These are phyloP conservation scores for Geranium rotundifolium DNA, from an alignment of 345 rosid genomes.

Conservation along the genomic window DNA sequence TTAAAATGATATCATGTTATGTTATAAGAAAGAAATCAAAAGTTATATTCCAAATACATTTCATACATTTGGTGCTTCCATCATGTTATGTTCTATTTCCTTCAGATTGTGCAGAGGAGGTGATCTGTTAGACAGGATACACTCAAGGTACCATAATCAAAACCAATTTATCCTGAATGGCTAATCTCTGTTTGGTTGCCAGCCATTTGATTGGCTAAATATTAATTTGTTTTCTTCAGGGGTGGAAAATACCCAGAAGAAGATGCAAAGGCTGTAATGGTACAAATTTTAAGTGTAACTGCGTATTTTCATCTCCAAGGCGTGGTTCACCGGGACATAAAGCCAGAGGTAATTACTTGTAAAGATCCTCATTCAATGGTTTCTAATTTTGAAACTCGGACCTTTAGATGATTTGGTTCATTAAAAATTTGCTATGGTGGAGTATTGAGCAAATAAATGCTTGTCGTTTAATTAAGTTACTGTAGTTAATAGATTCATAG, in stretches of 20 bases:
- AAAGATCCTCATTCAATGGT: not conserved
- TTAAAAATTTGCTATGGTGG: not conserved
- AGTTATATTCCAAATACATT: not conserved
- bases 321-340: conserved; percentile 95
- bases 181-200: conserved; percentile 9
- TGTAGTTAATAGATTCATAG: too few relatives aligned
- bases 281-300: conserved; percentile 76
- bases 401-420: too few relatives aligned
- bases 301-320: conserved; percentile 95
- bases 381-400: not conserved
- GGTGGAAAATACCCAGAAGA: conserved; percentile 96
- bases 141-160: conserved; percentile 76
- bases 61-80: not conserved
- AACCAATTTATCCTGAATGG: conserved; percentile 4
- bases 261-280: conserved; percentile 77
- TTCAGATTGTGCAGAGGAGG: conserved; percentile 88
- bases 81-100: conserved; percentile 5
- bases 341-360: conserved; percentile 71
- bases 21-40: not conserved
- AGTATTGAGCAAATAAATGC: not conserved
- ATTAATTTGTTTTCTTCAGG: conserved; percentile 28
- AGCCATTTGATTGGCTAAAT: conserved; percentile 7
- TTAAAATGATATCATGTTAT: not conserved
- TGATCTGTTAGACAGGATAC: conserved; percentile 80
- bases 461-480: too few relatives aligned